A percentile compares a stretch with the other conserved stretches of the same genome.
These are phyloP conservation scores for Ceratocystis diversiconidia DNA, from an alignment of 2,329 filamentous ascomycete species.

Conservation along the genomic window DNA sequence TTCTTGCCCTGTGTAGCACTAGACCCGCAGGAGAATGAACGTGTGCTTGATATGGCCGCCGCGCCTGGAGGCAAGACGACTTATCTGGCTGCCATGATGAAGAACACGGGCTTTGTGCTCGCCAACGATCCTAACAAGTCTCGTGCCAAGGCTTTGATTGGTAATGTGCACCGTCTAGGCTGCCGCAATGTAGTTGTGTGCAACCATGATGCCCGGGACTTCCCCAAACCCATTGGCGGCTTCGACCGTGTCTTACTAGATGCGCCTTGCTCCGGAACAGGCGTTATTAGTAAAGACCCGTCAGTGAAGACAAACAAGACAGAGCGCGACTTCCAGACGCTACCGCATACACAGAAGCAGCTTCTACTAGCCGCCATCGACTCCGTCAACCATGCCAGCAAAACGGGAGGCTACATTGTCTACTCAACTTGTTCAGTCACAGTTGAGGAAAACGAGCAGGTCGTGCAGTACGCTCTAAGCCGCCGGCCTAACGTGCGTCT, in stretches of 20 bases:
- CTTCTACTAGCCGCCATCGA: conserved; percentile 86
- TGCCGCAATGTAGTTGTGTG: conserved; percentile 90
- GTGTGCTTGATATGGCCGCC: conserved; percentile 85
- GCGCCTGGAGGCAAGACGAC: conserved; percentile 94
- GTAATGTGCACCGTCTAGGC: conserved; percentile 90
- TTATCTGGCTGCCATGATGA: conserved; percentile 92
- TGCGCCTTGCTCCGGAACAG: conserved; percentile 89
- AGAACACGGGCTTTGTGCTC: conserved; percentile 85
- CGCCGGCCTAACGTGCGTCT: conserved; percentile 89
- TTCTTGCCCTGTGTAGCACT: conserved; percentile 97
- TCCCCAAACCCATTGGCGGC: conserved; percentile 85
- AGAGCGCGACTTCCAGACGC: conserved; percentile 80
- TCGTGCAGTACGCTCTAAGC: conserved; percentile 83
- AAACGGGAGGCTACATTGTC: conserved; percentile 87
- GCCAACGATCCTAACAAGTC: conserved; percentile 93
- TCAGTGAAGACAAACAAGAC: conserved; percentile 98
- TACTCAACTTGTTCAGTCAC: conserved; percentile 96
- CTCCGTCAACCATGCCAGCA: conserved; percentile 78
- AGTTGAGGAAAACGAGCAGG: conserved; percentile 77
- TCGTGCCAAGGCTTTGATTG: conserved; percentile 90
- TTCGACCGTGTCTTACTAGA: conserved; percentile 92
- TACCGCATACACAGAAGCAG: conserved; percentile 92
- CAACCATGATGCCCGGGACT: conserved; percentile 87
- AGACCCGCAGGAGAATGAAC: conserved; percentile 82
- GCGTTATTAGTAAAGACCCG: conserved; percentile 93